A percentile compares a stretch with the other conserved stretches of the same genome.
These are phyloP conservation scores for Trichoderma asperellum DNA, from an alignment of 2,329 filamentous ascomycete genomes.

Conservation along the genomic window DNA sequence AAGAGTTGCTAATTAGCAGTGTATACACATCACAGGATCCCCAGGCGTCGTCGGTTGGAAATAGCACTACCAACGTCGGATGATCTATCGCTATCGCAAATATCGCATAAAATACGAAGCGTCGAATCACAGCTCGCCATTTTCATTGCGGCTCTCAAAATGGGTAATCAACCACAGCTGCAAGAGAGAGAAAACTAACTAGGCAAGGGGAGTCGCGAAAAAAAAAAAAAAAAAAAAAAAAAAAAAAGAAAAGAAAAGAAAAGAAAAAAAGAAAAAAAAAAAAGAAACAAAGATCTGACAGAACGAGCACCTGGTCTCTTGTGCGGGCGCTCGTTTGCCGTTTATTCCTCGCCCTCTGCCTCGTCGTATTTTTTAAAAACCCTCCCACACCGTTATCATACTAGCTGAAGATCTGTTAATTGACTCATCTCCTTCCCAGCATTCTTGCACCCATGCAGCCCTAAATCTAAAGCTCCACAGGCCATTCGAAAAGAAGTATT, in stretches of 20 bases:
- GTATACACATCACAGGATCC: background rate
- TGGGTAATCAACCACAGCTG: constrained; percentile 14
- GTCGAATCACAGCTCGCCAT: constrained; percentile 14
- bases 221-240: background rate
- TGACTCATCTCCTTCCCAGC: constrained; percentile 17
- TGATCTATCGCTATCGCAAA: background rate
- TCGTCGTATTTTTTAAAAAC: background rate
- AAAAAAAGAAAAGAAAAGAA: background rate
- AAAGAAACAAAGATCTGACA: constrained; percentile 21
- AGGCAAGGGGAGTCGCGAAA: background rate
- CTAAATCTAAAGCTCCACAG: constrained; percentile 23
- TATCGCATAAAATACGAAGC: constrained; percentile 12
- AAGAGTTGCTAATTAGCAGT: background rate
- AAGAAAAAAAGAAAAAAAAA: background rate
- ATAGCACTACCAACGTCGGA: background rate
- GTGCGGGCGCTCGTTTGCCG: constrained; percentile 23
- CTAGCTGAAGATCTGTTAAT: constrained; percentile 21
- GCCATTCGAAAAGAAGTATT: background rate
- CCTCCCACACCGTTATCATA: background rate
- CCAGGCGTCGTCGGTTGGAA: background rate
- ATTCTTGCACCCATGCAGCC: constrained; percentile 23
- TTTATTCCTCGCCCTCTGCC: background rate
- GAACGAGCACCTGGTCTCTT: constrained; percentile 1
- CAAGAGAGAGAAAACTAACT: background rate
- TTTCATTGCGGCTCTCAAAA: constrained; percentile 9